These are phyloP conservation scores for Thermomucor indicae-seudaticae DNA, from an alignment of 371 early-diverging fungal species.

Conservation along the genomic window DNA sequence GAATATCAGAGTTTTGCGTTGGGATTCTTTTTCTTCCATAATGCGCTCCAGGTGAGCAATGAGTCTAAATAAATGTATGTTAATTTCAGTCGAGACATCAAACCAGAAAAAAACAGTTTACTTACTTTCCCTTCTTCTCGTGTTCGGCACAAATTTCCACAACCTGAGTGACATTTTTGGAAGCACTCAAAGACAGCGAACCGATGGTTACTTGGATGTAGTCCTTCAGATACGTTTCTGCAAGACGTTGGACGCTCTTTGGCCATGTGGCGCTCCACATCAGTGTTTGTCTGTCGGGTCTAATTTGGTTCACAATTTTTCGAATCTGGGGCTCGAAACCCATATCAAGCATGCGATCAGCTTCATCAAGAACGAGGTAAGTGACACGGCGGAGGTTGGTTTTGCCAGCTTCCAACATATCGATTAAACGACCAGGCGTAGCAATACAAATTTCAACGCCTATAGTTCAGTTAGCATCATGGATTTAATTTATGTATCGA, in stretches of 20 bases:
- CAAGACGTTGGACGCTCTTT: constrained; percentile 93
- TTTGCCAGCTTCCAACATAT: constrained; percentile 88
- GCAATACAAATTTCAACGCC: constrained; percentile 98
- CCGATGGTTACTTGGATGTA: constrained; percentile 99
- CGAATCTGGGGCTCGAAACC: constrained; percentile 99
- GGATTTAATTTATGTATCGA: not conserved
- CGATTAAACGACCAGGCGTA: constrained; percentile 99
- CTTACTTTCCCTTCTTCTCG: constrained; percentile 81
- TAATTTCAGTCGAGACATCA: too few relatives aligned
- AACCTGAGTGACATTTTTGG: constrained; percentile 92
- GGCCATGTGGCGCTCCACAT: constrained; percentile 99
- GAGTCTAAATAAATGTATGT: constrained; percentile 31
- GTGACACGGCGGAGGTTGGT: constrained; percentile 95
- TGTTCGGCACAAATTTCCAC: constrained; percentile 85
- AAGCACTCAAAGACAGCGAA: constrained; percentile 90
- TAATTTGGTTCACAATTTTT: constrained; percentile 98
- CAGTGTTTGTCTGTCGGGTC: constrained; percentile 98
- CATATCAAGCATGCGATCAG: constrained; percentile 99
- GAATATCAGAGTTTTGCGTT: constrained; percentile 92
- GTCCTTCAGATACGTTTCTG: constrained; percentile 91
- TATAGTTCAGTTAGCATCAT: not conserved
- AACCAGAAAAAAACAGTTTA: not conserved
- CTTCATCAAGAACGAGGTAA: constrained; percentile 98
- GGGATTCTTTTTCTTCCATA: constrained; percentile 70
- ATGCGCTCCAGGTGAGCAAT: constrained; percentile 73